Evolutionary conservation across 148 eudicot genomes (phyloP).

Genomic region (Agrostemma githago): DNA sequence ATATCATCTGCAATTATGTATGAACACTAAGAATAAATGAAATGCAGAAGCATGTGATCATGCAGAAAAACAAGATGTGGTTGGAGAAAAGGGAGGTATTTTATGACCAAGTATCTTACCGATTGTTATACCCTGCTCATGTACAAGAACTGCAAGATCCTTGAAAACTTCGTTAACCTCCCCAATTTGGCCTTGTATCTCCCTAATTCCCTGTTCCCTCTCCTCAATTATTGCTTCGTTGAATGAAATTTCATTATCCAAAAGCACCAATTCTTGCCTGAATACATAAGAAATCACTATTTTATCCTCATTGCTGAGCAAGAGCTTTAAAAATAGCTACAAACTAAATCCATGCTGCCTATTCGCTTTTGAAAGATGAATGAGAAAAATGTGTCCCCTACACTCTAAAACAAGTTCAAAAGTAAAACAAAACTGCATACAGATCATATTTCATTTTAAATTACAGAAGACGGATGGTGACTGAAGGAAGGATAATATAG

Average conservation of each 20-base stretch:
- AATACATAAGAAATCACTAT: constrained; percentile 12
- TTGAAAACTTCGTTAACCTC: constrained; percentile 69
- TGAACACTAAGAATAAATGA: constrained; percentile 2
- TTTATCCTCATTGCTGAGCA: constrained; percentile 10
- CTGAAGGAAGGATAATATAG: background rate
- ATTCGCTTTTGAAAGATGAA: background rate
- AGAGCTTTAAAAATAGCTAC: background rate
- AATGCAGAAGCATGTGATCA: background rate
- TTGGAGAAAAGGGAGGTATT: background rate
- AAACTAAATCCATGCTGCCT: background rate
- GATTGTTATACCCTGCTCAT: constrained; percentile 62
- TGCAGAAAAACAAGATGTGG: constrained; percentile 8
- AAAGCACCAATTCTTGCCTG: constrained; percentile 62
- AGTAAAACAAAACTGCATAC: background rate
- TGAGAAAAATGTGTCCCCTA: background rate
- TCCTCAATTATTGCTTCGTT: constrained; percentile 69
- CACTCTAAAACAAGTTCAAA: background rate
- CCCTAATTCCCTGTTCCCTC: constrained; percentile 65
- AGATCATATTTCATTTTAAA: background rate
- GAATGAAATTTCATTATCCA: constrained; percentile 66
- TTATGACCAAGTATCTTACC: constrained; percentile 36
- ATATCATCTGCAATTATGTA: constrained; percentile 46
- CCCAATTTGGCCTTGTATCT: constrained; percentile 67
- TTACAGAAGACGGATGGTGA: background rate
- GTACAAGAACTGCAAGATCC: constrained; percentile 69